Percentiles rank a stretch among this genome's conserved stretches.
Conservation (phyloP, 805 yeast genomes). For the Debaryomyces castellii region DNA sequence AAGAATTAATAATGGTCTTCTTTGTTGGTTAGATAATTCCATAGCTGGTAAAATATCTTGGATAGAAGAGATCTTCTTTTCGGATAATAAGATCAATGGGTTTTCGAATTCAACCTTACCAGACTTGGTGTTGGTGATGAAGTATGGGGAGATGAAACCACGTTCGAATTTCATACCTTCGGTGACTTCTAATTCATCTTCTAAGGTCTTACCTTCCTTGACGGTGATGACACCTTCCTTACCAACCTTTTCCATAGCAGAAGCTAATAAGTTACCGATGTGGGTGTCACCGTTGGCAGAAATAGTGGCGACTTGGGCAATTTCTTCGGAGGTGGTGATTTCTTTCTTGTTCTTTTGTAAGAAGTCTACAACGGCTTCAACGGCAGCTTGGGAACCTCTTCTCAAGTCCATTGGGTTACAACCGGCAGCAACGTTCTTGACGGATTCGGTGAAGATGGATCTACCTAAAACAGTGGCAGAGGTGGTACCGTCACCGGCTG, state of each 20-base stretch:
- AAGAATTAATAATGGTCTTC: slow-evolving; percentile 89
- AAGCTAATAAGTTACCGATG: slow-evolving; percentile 86
- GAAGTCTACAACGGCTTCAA: slow-evolving; percentile 84
- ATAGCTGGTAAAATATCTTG: slow-evolving; percentile 91
- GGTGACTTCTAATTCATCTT: slow-evolving; percentile 91
- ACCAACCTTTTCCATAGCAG: slow-evolving; percentile 98
- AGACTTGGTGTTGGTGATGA: slow-evolving; percentile 86
- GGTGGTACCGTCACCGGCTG: slow-evolving; percentile 99
- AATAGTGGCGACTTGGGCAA: slow-evolving; percentile 97
- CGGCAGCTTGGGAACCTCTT: slow-evolving; percentile 97
- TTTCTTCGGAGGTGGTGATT: slow-evolving; percentile 90
- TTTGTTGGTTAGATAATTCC: slow-evolving; percentile 86
- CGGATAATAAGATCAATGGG: slow-evolving; percentile 81
- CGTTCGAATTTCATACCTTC: slow-evolving; percentile 99
- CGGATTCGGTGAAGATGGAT: slow-evolving; percentile 91
- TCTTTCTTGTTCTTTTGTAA: slow-evolving; percentile 85
- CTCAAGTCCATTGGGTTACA: slow-evolving; percentile 98
- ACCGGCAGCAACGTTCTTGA: slow-evolving; percentile 97
- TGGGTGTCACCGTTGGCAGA: slow-evolving; percentile 95
- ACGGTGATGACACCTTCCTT: slow-evolving; percentile 98
- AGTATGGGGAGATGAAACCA: slow-evolving; percentile 95
- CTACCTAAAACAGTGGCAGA: slow-evolving; percentile 96
- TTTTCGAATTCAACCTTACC: slow-evolving; percentile 95
- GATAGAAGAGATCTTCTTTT: slow-evolving; percentile 88
- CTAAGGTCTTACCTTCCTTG: slow-evolving; percentile 95